These are phyloP conservation scores for Atractiella rhizophila DNA, from an alignment of 768 basidiomycete species.

Conservation along the genomic window DNA sequence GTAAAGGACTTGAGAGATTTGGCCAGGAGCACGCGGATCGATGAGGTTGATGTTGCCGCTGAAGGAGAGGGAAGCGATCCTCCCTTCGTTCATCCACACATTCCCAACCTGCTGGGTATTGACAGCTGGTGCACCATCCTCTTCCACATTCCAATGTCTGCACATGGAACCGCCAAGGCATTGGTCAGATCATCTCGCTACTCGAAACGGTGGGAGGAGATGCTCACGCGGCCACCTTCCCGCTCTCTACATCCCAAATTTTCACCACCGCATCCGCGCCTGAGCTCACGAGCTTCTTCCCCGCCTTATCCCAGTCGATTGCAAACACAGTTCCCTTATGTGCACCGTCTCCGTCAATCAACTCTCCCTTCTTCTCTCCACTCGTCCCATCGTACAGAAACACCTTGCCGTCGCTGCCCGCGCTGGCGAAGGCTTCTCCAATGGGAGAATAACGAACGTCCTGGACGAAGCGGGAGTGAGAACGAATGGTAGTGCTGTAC, in stretches of 20 bases:
- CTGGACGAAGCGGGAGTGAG: constrained; percentile 77
- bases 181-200: neutral
- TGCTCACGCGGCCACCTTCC: constrained; percentile 43
- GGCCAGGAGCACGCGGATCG: constrained; percentile 41
- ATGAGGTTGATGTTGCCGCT: constrained; percentile 58
- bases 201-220: constrained; percentile 22
- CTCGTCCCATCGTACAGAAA: constrained; percentile 77
- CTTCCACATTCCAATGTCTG: too few relatives aligned
- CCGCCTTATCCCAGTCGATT: constrained; percentile 1
- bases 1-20: constrained; percentile 35
- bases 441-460: constrained; percentile 60
- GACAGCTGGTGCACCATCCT: constrained; percentile 34
- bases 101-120: constrained; percentile 60
- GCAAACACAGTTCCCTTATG: constrained; percentile 10
- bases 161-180: too few relatives aligned
- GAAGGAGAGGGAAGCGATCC: constrained; percentile 59
- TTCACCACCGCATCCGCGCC: constrained; percentile 6
- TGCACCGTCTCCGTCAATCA: too few relatives aligned
- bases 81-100: constrained; percentile 42
- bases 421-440: constrained; percentile 62
- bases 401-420: constrained; percentile 57
- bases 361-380: constrained; percentile 30
- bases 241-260: constrained; percentile 59
- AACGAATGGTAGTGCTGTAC: constrained; percentile 65
- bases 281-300: neutral